Base-by-base conservation (phyloP, 2,329 filamentous ascomycete species). In the Fusarium coffeatum region DNA sequence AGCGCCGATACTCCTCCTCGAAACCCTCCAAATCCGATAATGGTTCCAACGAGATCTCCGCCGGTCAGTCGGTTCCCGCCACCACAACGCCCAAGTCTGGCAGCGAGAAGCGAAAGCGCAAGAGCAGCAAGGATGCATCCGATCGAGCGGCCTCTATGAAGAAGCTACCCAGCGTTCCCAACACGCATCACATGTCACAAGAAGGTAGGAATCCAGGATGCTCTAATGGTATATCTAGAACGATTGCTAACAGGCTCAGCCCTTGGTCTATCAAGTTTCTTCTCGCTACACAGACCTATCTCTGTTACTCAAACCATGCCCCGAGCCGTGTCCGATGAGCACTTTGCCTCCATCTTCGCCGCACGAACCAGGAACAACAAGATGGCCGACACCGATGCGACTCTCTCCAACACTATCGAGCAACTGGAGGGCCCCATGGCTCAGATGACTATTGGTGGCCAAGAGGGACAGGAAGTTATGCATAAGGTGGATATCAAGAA, bases 281-380 rank as follows among this genome's bases (percentile, higher is more conserved):
- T 98, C 85, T 97, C 94, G 68, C 91, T 97, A 72, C 93, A 99
- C 82, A 90, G 96, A 66, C 96, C 96, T 47, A 95, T 99, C 76
- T 97, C 93, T 58, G 89, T 98, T 71, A 94, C 91, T 51, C 90
- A 91, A 74, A 90, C 91, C 72, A 90, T 97, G 77, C 96, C 92
- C 59, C 89, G 88, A 74, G 84, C 87, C 22, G 87, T 94, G 47
- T 89, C 88, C 55, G 85, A 91, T 67, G 91, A 92, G 77, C 87
- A 90, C 51, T 98, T 98, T 80, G 90, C 93, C 67, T 87, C 91
- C 76, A 94, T 99, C 76, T 98, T 98, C 80, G 85, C 90, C 46
- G 78, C 83, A 60, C 86, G 84, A 56, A 80, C 81, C 23, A 85
- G 84, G 72, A 76, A 80, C 66, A 83, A 82, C 76, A 82, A 83